Conservation (phyloP, 345 rosid species). For the Arabis hirsuta region DNA sequence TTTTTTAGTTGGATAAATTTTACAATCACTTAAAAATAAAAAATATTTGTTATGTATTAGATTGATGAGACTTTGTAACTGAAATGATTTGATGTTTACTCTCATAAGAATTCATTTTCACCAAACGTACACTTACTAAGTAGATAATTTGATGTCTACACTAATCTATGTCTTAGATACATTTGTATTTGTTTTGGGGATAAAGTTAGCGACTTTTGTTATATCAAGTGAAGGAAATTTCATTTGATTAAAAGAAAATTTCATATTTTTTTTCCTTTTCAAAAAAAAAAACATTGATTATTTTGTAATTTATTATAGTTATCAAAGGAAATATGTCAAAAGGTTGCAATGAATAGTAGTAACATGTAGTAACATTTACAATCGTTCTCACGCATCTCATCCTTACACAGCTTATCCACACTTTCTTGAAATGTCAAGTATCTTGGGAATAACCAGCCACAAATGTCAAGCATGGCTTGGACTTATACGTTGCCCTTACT, state of each 20-base stretch:
- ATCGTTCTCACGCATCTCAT: slow-evolving; percentile 41
- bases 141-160: not conserved
- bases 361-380: slow-evolving; percentile 12
- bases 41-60: too few relatives aligned
- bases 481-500: not conserved
- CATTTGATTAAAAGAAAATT: slow-evolving; percentile 16
- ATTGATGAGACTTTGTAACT: too few relatives aligned
- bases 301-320: not conserved
- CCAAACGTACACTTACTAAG: not conserved
- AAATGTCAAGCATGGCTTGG: slow-evolving; percentile 20
- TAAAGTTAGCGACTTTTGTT: slow-evolving; percentile 1
- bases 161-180: not conserved
- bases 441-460: slow-evolving; percentile 32
- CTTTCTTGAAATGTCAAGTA: slow-evolving; percentile 31
- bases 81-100: too few relatives aligned
- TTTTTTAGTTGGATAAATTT: too few relatives aligned
- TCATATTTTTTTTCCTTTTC: too few relatives aligned
- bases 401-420: slow-evolving; percentile 72
- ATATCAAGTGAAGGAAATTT: slow-evolving; percentile 7
- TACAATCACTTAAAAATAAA: too few relatives aligned
- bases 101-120: too few relatives aligned
- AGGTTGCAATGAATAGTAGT: slow-evolving; percentile 9
- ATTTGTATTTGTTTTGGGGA: slow-evolving; percentile 7
- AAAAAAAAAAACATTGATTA: not conserved
- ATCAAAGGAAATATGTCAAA: slow-evolving; percentile 12